Evolutionary conservation across 306 rosid genomes (phyloP).

Genomic region (Rubus parviflorus): DNA sequence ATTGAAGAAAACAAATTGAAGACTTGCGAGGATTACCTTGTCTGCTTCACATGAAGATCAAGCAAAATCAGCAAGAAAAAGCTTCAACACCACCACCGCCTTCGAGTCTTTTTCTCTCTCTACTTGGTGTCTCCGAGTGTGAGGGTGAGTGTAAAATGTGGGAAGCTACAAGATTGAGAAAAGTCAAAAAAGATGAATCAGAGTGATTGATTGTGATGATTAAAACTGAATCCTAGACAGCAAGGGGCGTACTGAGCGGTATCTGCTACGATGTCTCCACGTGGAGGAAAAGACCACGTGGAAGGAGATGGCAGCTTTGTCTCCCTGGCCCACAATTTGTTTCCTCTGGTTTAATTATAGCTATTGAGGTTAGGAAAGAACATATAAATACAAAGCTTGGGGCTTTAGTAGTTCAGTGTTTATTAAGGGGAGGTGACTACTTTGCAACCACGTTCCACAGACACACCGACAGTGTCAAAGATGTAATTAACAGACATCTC

Average conservation of each 20-base stretch:
- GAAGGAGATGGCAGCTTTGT: conserved; percentile 16
- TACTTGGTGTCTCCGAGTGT: neutral
- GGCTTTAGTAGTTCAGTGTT: neutral
- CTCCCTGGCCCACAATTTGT: neutral
- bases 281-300: conserved; percentile 22
- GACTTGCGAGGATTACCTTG: conserved; percentile 14
- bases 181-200: conserved; percentile 6
- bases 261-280: conserved; percentile 33
- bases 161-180: conserved; percentile 3
- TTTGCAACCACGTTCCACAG: neutral
- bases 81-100: neutral
- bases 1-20: neutral
- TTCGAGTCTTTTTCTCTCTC: conserved; percentile 1
- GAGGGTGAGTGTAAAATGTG: conserved; percentile 19
- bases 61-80: conserved; percentile 19
- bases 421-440: neutral
- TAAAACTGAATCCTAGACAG: neutral
- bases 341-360: neutral
- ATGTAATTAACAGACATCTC: conserved; percentile 3
- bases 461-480: conserved; percentile 43
- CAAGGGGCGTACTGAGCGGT: conserved; percentile 3
- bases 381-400: neutral
- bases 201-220: neutral
- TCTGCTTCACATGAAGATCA: conserved; percentile 9
- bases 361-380: neutral